Base-by-base conservation (phyloP, 306 rosid genomes). In the Casuarina equisetifolia region DNA sequence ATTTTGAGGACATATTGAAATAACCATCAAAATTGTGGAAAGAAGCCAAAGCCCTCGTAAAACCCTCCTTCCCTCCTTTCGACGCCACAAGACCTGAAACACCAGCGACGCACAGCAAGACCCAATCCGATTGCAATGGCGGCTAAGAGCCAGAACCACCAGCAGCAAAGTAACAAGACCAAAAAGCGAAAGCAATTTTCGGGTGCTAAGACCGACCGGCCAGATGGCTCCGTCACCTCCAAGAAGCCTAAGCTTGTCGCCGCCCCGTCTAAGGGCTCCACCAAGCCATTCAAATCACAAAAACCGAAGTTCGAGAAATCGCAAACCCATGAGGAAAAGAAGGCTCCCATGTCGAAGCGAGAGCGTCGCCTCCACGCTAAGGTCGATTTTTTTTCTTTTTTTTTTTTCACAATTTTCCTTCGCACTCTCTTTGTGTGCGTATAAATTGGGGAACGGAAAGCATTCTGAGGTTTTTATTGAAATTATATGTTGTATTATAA, bases 321-420 rank as follows among this genome's bases (percentile, higher is more conserved):
- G 38, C 86, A 78, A 0, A 51, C 10, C 48, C 63, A n/a, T 16
- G 66, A 77, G 44, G 92, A 84, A 78, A 87, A 78, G 12, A 57
- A 20, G 36, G 70, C 66, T 50, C 90, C 90, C 1, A 69, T 70
- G 76, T 78, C 93, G 0, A 89, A 81, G 83, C 86, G 86, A 51
- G 98, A 94, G 76, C 93, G 88, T 72, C 97, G 95, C 38, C 12
- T 83, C 73, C 86, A 85, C 0, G 84, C 98, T 46, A 94, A 94
- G 97, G 98, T 92, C 35, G 13, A 7, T 42, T 44, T 8, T 15
- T 25, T 25, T 25, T 25, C 1, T 25, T 25, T 67, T 25, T 25
- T 25, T 25, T 25, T 25, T 67, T 58, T 53, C 44, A 2, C 6
- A 12, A 9, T 45, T 49, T 66, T 32, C 40, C 15, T 12, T 45